phyloP scores from a whole-genome alignment of 345 rosid species.

The Carallia pectinifolia region DNA sequence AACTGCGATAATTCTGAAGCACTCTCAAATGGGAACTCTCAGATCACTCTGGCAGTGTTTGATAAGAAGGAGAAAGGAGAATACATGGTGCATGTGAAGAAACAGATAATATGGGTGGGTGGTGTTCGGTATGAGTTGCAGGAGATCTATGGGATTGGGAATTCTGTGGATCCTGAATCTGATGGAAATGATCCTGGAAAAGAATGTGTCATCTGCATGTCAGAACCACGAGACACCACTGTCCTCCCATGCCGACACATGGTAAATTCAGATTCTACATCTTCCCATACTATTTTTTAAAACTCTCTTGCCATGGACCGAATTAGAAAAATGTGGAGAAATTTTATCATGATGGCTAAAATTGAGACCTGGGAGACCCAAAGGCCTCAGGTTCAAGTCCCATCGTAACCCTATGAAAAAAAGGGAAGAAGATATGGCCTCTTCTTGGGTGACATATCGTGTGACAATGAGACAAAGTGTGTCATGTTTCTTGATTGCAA shows the following conservation, averaged over 20 bases:
- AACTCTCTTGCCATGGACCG: not conserved
- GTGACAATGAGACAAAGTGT: too few species aligned
- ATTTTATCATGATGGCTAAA: too few species aligned
- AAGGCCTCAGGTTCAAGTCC: too few species aligned
- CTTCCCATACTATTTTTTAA: not conserved
- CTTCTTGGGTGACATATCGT: too few species aligned
- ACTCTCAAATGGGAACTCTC: slow-evolving; percentile 50
- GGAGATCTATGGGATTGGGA: slow-evolving; percentile 93
- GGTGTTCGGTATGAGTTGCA: slow-evolving; percentile 79
- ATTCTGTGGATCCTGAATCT: slow-evolving; percentile 61
- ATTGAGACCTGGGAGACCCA: too few species aligned
- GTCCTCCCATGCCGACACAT: slow-evolving; percentile 98
- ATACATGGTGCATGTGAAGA: slow-evolving; percentile 55
- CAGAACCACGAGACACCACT: slow-evolving; percentile 88
- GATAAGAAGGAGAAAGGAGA: slow-evolving; percentile 73
- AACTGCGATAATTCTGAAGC: slow-evolving; percentile 18
- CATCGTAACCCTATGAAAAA: too few species aligned
- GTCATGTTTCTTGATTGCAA: too few species aligned
- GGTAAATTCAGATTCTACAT: slow-evolving; percentile 40
- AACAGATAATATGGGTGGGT: slow-evolving; percentile 85
- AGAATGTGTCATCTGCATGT: slow-evolving; percentile 93
- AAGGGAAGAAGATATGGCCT: too few species aligned
- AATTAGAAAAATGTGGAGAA: too few species aligned
- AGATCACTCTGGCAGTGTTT: slow-evolving; percentile 67
- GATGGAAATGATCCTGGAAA: slow-evolving; percentile 79